phyloP scores from a whole-genome alignment of 495 filamentous ascomycete genomes.

The Aspergillus diversus region DNA sequence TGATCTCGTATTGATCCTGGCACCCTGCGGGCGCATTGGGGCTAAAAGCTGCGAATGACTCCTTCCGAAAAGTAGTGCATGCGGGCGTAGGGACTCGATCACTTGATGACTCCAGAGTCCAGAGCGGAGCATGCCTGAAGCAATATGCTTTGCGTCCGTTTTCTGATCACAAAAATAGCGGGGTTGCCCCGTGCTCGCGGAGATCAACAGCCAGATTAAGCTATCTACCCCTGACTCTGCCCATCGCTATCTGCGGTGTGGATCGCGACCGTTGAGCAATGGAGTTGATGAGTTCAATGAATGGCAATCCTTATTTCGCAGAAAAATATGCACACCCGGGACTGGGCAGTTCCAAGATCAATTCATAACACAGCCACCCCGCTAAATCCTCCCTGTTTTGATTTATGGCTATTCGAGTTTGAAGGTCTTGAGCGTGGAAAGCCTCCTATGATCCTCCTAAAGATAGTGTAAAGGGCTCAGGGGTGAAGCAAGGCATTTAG shows the following conservation, averaged over 20 bases:
- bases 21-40: neutral
- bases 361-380: too few species aligned
- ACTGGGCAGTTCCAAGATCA: too few species aligned
- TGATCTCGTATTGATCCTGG: neutral
- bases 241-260: slow-evolving; percentile 1
- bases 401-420: too few species aligned
- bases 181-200: slow-evolving; percentile 1
- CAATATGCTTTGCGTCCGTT: neutral
- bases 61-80: neutral
- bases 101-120: too few species aligned
- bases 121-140: neutral
- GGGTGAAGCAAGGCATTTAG: too few species aligned
- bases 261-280: neutral
- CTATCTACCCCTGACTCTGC: slow-evolving; percentile 11
- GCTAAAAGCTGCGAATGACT: neutral
- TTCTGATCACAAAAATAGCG: neutral
- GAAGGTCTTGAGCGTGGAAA: too few species aligned
- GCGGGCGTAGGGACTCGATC: too few species aligned
- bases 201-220: neutral
- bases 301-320: neutral
- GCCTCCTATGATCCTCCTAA: too few species aligned
- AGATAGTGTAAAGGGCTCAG: too few species aligned
- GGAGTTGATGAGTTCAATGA: neutral
- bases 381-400: too few species aligned
- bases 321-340: too few species aligned